Conservation (phyloP, 345 rosid genomes). For the Atalantia buxifolia region DNA sequence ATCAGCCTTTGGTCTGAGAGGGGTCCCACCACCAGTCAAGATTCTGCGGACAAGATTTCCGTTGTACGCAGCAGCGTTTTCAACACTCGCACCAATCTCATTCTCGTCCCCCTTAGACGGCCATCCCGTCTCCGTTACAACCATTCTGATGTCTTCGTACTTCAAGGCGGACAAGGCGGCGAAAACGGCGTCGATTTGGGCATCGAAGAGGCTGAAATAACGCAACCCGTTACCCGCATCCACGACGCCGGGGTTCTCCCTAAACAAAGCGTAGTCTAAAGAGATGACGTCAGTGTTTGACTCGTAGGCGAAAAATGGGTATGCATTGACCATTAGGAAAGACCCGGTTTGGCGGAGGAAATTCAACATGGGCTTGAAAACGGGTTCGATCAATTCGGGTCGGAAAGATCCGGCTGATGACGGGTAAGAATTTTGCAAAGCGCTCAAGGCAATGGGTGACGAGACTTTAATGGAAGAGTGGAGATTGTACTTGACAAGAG, state of each 20-base stretch:
- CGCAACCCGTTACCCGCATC: slow-evolving; percentile 80
- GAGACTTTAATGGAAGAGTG: slow-evolving; percentile 69
- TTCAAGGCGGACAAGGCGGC: slow-evolving; percentile 80
- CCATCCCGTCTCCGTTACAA: slow-evolving; percentile 96
- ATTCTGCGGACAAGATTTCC: slow-evolving; percentile 83
- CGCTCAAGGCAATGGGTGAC: slow-evolving; percentile 84
- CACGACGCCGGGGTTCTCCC: slow-evolving; percentile 88
- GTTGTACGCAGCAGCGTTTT: slow-evolving; percentile 83
- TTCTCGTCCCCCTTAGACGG: slow-evolving; percentile 82
- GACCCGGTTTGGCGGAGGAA: slow-evolving; percentile 94
- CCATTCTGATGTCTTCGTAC: slow-evolving; percentile 62
- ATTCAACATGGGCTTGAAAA: slow-evolving; percentile 71
- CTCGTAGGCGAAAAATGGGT: slow-evolving; percentile 94
- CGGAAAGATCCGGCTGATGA: slow-evolving; percentile 92
- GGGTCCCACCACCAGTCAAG: slow-evolving; percentile 86
- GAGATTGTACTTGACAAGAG: slow-evolving; percentile 56
- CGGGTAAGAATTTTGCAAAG: slow-evolving; percentile 78
- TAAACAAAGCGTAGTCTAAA: slow-evolving; percentile 76
- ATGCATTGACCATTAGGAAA: slow-evolving; percentile 81
- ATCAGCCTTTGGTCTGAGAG: slow-evolving; percentile 70
- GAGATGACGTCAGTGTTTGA: slow-evolving; percentile 89
- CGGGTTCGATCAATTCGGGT: slow-evolving; percentile 63
- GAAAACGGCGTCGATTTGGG: slow-evolving; percentile 95
- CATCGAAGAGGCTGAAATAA: slow-evolving; percentile 86
- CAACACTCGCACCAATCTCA: slow-evolving; percentile 66